Conservation (phyloP, 2,329 filamentous ascomycete species). For the Cadophora malorum region DNA sequence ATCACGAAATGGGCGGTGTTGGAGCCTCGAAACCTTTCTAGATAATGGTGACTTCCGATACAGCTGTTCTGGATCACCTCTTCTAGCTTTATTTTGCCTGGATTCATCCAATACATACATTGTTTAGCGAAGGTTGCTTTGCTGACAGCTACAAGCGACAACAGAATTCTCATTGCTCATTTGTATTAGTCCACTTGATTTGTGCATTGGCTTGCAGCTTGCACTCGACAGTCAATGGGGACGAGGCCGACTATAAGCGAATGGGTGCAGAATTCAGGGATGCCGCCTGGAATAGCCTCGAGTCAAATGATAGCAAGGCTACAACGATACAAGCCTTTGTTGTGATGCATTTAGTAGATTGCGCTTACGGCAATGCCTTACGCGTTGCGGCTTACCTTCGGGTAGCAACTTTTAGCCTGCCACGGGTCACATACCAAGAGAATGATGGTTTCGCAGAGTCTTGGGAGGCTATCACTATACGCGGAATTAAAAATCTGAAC, state of each 20-base stretch:
- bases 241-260: constrained; percentile 38
- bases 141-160: constrained; percentile 39
- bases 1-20: constrained; percentile 39
- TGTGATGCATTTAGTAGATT: constrained; percentile 45
- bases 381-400: constrained; percentile 43
- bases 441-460: constrained; percentile 39
- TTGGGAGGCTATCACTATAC: constrained; percentile 42
- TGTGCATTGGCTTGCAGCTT: constrained; percentile 46
- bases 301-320: constrained; percentile 37
- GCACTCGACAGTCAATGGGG: constrained; percentile 34
- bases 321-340: constrained; percentile 44
- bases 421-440: constrained; percentile 26
- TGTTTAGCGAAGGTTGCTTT: constrained; percentile 45
- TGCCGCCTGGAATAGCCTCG: constrained; percentile 36
- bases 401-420: constrained; percentile 38
- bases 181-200: constrained; percentile 44
- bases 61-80: constrained; percentile 41
- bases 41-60: constrained; percentile 42
- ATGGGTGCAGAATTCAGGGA: constrained; percentile 41
- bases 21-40: constrained; percentile 31
- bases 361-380: constrained; percentile 37
- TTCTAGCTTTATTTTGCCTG: constrained; percentile 46
- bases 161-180: constrained; percentile 40
- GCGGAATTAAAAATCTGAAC: constrained; percentile 44
- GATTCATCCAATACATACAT: constrained; percentile 46